A percentile compares a stretch with the other conserved stretches of the same genome.
phyloP scores from a whole-genome alignment of 2,329 filamentous ascomycete genomes.

The Achaetomium macrosporum region DNA sequence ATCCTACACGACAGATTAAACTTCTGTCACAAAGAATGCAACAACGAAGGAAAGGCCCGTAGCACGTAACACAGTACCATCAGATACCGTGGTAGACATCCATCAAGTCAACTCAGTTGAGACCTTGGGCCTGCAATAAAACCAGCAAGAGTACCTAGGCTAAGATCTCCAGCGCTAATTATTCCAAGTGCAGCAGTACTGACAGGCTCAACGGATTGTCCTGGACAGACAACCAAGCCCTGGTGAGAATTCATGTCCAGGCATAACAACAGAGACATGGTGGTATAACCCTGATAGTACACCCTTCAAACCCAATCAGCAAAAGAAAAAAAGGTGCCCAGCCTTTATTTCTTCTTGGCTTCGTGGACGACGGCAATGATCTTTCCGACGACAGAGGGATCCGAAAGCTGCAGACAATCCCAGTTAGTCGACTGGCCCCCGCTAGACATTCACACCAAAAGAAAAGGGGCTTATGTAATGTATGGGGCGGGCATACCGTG shows the following conservation, averaged over 20 bases:
- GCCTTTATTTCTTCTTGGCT: slow-evolving; percentile 45
- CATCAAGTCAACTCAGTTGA: not conserved
- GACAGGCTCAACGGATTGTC: not conserved
- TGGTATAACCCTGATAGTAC: slow-evolving; percentile 15
- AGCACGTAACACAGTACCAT: not conserved
- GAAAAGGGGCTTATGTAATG: not conserved
- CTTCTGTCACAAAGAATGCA: too few species aligned
- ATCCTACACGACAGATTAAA: too few species aligned
- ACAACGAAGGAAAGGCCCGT: too few species aligned
- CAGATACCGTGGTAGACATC: not conserved
- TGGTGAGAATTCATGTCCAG: not conserved
- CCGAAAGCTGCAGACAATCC: slow-evolving; percentile 62
- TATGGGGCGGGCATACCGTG: slow-evolving; percentile 63
- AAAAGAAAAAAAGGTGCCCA: not conserved
- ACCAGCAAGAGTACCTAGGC: too few species aligned
- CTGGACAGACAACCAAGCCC: not conserved
- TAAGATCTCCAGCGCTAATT: not conserved
- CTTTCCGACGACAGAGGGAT: slow-evolving; percentile 81
- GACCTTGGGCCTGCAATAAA: too few species aligned
- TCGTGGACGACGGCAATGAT: slow-evolving; percentile 80
- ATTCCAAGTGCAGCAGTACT: not conserved
- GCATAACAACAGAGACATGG: slow-evolving; percentile 2
- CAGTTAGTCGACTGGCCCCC: slow-evolving; percentile 12
- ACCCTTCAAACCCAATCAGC: not conserved
- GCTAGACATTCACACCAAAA: slow-evolving; percentile 1